Evolutionary conservation across 306 rosid genomes (phyloP), one percentile per base, ranked within the genome.

Genomic region (Sophora flavescens): DNA sequence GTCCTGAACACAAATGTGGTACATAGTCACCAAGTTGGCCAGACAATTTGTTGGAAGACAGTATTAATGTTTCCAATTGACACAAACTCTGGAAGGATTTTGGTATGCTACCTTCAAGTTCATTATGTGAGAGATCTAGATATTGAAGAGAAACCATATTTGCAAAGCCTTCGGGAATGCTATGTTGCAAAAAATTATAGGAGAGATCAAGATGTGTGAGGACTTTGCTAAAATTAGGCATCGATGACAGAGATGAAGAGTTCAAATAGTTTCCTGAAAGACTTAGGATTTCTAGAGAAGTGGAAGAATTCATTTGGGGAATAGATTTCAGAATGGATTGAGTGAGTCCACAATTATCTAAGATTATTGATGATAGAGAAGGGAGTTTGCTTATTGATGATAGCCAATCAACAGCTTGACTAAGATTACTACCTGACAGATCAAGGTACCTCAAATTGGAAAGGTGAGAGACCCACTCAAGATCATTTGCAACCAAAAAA

Each of bases 381-480:
- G 75, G 54, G 8, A 75, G 0, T 13, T 66, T 45, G 63, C 53
- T 54, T 54, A 70, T 35, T 61, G 78, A 63, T 32, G 38, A 57
- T 56, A 4, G 30, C 83, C 83, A 81, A 44, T 84, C 75, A 47
- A 5, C 1, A 1, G 22, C 67, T 8, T 2, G 6, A 54, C 63
- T 17, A 30, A 74, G 75, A 77, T 68, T 10, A 15, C 48, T 8
- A 2, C 0, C 0, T 11, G 54, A 4, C 12, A 81, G 14, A 16
- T 13, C 12, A 65, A 85, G 81, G 38, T 16, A 6, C 14, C 26
- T 81, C 44, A 85, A 57, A 69, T 38, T 54, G 63, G 72, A 70
- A n/a, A 81, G 79, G 47, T 41, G 81, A 58, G 79, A 54, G 63
- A 78, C 38, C 83, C 88, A 84, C 14, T 68, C 54, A 73, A 77